phyloP scores from a whole-genome alignment of 106 monocot species.

The Cymbidium sinense region DNA sequence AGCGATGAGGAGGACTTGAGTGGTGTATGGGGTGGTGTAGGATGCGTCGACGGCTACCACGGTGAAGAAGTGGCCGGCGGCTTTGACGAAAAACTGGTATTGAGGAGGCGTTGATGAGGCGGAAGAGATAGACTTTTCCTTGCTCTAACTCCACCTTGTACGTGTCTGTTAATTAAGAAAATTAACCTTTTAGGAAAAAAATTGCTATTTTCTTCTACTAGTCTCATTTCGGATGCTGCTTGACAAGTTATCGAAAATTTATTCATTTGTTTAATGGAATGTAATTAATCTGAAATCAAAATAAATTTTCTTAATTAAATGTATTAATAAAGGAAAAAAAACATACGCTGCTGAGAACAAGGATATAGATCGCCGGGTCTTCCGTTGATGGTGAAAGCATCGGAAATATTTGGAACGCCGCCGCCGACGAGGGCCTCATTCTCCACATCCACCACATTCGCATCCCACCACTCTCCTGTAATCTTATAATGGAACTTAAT shows the following conservation, averaged over 20 bases:
- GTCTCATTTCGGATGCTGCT: too few relatives aligned
- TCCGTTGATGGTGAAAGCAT: slow-evolving; percentile 85
- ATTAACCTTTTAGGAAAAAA: too few relatives aligned
- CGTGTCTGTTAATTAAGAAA: slow-evolving; percentile 22
- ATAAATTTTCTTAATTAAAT: background rate
- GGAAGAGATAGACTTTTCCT: slow-evolving; percentile 59
- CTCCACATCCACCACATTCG: slow-evolving; percentile 44
- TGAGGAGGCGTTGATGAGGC: slow-evolving; percentile 79
- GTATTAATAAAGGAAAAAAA: background rate
- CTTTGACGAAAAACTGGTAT: slow-evolving; percentile 70
- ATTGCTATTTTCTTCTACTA: too few relatives aligned
- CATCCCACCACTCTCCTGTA: slow-evolving; percentile 83
- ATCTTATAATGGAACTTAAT: background rate
- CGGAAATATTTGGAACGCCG: slow-evolving; percentile 22
- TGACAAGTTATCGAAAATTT: too few relatives aligned
- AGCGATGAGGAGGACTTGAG: slow-evolving; percentile 57
- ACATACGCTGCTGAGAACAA: slow-evolving; percentile 40
- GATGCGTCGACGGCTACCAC: slow-evolving; percentile 67
- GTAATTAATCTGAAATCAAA: background rate
- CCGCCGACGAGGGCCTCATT: slow-evolving; percentile 25
- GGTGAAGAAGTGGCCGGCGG: slow-evolving; percentile 59
- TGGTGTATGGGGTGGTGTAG: slow-evolving; percentile 61
- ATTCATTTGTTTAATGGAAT: background rate
- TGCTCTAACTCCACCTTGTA: slow-evolving; percentile 39
- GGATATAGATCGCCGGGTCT: slow-evolving; percentile 48